Percentiles rank a stretch among this genome's conserved stretches.
phyloP scores from a whole-genome alignment of 768 basidiomycete species.

The Mycena latifolia region DNA sequence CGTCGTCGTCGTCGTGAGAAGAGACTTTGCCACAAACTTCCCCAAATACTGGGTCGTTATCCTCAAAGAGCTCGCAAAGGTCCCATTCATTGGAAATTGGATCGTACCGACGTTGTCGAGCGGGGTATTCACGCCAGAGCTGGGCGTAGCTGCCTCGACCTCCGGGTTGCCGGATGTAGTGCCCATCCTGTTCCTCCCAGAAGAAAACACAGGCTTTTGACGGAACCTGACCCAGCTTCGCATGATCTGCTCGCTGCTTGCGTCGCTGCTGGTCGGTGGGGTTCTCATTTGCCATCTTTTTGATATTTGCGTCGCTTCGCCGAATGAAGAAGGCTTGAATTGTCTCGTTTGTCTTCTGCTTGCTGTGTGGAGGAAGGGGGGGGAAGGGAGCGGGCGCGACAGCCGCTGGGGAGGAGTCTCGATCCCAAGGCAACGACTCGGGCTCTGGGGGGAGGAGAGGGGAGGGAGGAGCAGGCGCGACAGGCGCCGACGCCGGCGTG shows the following conservation, averaged over 20 bases:
- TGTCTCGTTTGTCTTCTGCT: not conserved
- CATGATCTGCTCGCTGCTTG: not conserved
- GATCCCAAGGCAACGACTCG: not conserved
- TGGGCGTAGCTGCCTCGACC: not conserved
- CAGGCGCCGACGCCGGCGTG: not conserved
- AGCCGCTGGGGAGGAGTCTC: not conserved
- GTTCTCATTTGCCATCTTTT: not conserved
- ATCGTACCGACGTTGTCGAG: too few relatives aligned
- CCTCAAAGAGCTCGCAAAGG: too few relatives aligned
- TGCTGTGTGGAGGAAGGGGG: not conserved
- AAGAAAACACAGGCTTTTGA: not conserved
- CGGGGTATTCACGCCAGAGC: too few relatives aligned
- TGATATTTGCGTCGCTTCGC: not conserved
- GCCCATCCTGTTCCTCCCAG: conserved; percentile 7
- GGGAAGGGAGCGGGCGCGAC: conserved; percentile 6
- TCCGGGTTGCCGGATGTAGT: conserved; percentile 1
- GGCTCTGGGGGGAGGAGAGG: not conserved
- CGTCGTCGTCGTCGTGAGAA: too few relatives aligned
- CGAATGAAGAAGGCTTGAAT: conserved; percentile 2
- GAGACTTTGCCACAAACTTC: too few relatives aligned
- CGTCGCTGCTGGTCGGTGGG: not conserved
- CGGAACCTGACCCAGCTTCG: not conserved
- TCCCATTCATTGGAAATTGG: too few relatives aligned
- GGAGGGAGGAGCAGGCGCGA: not conserved
- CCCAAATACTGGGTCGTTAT: too few relatives aligned